Evolutionary conservation across 2,329 filamentous ascomycete species (phyloP), one percentile per base, ranked within the genome.

Genomic region (Trichoderma atrobrunneum): DNA sequence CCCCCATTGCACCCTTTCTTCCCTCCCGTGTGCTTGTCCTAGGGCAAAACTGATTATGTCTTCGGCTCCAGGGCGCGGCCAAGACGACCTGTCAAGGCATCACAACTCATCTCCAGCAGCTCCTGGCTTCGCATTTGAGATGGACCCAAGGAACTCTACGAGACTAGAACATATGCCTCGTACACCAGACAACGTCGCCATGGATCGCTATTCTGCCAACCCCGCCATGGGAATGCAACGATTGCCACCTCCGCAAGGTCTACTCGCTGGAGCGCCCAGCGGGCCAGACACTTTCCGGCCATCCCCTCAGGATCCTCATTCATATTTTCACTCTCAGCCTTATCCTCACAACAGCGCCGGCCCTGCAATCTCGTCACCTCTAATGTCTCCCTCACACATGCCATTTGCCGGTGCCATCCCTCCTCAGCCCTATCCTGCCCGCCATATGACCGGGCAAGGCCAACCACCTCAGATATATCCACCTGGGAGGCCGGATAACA

Each of bases 81-180:
- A 62, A 57, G 67, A 60, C 69, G 65, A 48, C 61, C 64, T 62
- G 24, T 28, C 28, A 71, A 39, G 76, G 74, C 72, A 56, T 57
- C 65, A 66, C 68, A 39, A 60, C 71, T 70, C 59, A 68, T 63
- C 65, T 75, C 39, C 65, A 65, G 76, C 77, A 75, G 77, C 75
- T 67, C 73, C 74, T 36, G 70, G 75, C 62, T 68, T 74, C 36
- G 60, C 75, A 61, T 74, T 76, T 51, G 60, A 63, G 18, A 76
- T 73, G 60, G 65, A 74, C 61, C 61, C 74, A 56, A 72, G 73
- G 48, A 73, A 72, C 32, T 66, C 73, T 54, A 72, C 63, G 60
- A 64, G 57, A 16, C 30, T 72, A 11, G 75, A 76, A 71, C 72
- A 74, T 70, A 78, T 79, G 76, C 74, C 77, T 60, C 75, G 62